Percentiles rank a stretch among this genome's conserved stretches.
phyloP scores from a whole-genome alignment of 768 basidiomycete genomes.

The Auriculariales sp. region DNA sequence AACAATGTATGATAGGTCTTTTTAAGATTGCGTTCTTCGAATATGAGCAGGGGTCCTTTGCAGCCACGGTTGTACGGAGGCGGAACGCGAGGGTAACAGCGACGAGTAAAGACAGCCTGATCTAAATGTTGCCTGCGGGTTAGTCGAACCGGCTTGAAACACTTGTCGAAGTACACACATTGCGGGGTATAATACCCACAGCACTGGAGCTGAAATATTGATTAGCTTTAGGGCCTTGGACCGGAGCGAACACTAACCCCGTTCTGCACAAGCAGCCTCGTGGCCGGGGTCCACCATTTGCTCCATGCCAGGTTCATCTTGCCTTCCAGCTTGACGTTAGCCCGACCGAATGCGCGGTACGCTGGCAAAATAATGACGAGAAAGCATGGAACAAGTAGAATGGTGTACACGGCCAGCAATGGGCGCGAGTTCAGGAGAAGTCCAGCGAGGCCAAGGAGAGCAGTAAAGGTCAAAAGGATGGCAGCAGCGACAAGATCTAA shows the following conservation, averaged over 20 bases:
- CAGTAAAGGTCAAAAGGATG: conserved; percentile 35
- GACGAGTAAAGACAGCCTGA: conserved; percentile 38
- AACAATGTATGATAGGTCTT: conserved; percentile 39
- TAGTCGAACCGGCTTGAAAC: not conserved
- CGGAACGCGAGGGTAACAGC: conserved; percentile 45
- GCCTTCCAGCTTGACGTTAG: conserved; percentile 42
- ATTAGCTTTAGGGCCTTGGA: conserved; percentile 13
- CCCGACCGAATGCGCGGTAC: conserved; percentile 49
- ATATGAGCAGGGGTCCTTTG: conserved; percentile 40
- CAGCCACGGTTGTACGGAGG: conserved; percentile 40
- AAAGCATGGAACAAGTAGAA: conserved; percentile 54
- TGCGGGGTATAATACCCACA: conserved; percentile 51
- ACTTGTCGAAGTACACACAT: conserved; percentile 16
- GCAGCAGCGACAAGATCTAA: conserved; percentile 32
- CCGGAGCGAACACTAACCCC: conserved; percentile 15
- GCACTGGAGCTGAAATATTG: conserved; percentile 22
- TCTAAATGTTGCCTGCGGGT: conserved; percentile 13
- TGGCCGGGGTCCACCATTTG: conserved; percentile 39
- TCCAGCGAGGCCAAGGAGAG: conserved; percentile 45
- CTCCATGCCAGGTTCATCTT: conserved; percentile 60
- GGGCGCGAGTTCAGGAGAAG: conserved; percentile 52
- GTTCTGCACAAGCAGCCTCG: conserved; percentile 44
- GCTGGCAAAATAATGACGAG: conserved; percentile 43
- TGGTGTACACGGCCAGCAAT: conserved; percentile 48
- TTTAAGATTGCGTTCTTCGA: conserved; percentile 34